Evolutionary conservation across 768 basidiomycete species (phyloP).

Genomic region (Hericium erinaceus): DNA sequence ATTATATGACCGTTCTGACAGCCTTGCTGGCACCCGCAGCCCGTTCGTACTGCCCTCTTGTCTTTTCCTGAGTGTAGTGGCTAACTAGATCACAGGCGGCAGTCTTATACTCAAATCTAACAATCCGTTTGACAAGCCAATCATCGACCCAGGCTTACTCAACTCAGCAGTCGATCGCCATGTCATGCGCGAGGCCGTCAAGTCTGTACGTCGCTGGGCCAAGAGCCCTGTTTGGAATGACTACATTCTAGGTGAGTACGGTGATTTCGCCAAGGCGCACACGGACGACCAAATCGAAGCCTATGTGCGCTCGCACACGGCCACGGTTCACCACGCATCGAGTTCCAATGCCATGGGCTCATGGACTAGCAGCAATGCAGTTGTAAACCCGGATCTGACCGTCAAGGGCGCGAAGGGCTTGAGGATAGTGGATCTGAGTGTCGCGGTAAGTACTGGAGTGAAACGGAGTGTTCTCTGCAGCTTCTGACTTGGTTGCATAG

Average conservation of each 20-base stretch:
- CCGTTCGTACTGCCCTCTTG: slow-evolving; percentile 7
- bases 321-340: slow-evolving; percentile 18
- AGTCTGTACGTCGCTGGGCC: background rate
- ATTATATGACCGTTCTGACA: slow-evolving; percentile 11
- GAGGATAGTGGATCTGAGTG: slow-evolving; percentile 7
- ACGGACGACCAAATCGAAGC: slow-evolving; percentile 14
- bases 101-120: slow-evolving; percentile 16
- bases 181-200: slow-evolving; percentile 3
- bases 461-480: background rate
- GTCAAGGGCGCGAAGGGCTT: slow-evolving; percentile 4
- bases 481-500: slow-evolving; percentile 1
- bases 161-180: background rate
- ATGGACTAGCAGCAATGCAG: slow-evolving; percentile 22
- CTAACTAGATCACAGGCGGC: slow-evolving; percentile 12
- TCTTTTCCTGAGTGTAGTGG: too few relatives aligned
- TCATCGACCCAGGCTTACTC: slow-evolving; percentile 17
- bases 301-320: slow-evolving; percentile 10
- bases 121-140: slow-evolving; percentile 18
- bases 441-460: background rate
- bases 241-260: background rate
- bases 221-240: slow-evolving; percentile 1
- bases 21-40: slow-evolving; percentile 15
- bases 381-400: slow-evolving; percentile 27
- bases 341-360: slow-evolving; percentile 34
- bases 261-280: background rate